Base-by-base conservation (phyloP, 768 basidiomycete species). In the Mycena haematopus region DNA sequence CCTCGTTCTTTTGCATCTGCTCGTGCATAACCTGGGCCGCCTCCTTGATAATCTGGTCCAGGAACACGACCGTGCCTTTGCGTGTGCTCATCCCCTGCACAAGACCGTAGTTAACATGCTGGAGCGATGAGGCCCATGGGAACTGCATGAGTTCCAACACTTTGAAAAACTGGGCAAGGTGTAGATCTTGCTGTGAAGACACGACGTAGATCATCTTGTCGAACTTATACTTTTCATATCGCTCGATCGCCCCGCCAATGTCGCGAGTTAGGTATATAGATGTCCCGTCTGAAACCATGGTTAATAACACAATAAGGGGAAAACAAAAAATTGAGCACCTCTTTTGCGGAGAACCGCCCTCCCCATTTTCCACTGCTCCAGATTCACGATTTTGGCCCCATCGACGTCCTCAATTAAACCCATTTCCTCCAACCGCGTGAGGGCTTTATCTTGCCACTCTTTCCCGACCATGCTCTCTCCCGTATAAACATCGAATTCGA, bases 1-100 rank as follows among this genome's bases (percentile, higher is more conserved):
- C 94, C 77, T 93, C 89, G 73, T 98, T 98, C 77, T 89, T 89
- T 76, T 80, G 82, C 96, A 99, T 99, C 77, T 96, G 93, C 62
- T 96, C 95, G 76, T 93, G 94, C 96, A 99, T 99, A 52, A 91
- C 88, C 46, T 84, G 82, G 6, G 86, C 84, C 0, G 96, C 94
- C 71, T 97, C 95, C 68, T 89, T 85, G 74, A 94, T 90, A 67
- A 94, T 98, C 75, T 98, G 86, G 69, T 97, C 88, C 31, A 99
- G 79, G 84, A 98, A 98, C 52, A 96, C 95, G 47, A 93, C 96
- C 0, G 93, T 98, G 36, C 95, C 95, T 76, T 89, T 93, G 33
- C 92, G 86, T 24, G 93, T 93, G 74, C 89, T 95, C 96, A 99
- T 99, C 60, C 96, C 96, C 56, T 86, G 88, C 22, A 99, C 95